phyloP scores from a whole-genome alignment of 805 yeast genomes.

The Wickerhamiella allomyrinae region DNA sequence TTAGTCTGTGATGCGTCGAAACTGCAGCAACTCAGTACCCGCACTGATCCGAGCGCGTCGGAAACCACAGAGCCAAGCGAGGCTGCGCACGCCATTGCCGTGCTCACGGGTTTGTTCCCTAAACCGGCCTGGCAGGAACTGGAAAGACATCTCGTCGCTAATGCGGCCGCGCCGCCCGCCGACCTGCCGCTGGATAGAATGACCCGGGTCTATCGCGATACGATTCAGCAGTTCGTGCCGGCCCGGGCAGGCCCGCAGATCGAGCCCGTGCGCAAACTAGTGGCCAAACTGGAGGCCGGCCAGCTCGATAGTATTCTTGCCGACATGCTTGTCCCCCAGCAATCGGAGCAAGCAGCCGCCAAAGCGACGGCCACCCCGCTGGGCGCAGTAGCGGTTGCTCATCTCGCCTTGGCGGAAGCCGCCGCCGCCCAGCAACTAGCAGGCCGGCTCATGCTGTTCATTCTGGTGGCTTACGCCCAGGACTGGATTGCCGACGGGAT shows the following conservation, averaged over 20 bases:
- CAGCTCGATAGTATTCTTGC: constrained; percentile 3
- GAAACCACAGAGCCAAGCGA: background rate
- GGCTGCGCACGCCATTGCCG: background rate
- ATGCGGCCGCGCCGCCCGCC: background rate
- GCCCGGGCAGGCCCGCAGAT: background rate
- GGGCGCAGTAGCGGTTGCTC: constrained; percentile 11
- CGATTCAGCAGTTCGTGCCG: constrained; percentile 8
- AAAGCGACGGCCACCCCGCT: constrained; percentile 3
- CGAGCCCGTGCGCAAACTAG: background rate
- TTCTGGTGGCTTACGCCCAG: constrained; percentile 12
- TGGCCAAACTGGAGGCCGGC: background rate
- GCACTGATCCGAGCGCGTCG: background rate
- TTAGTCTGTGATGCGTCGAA: background rate
- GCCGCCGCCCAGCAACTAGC: background rate
- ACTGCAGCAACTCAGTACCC: background rate
- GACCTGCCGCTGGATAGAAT: constrained; percentile 17
- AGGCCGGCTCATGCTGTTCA: background rate
- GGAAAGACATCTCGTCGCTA: constrained; percentile 1
- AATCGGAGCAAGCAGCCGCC: background rate
- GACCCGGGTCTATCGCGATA: constrained; percentile 6
- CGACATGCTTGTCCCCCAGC: background rate
- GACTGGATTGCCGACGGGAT: constrained; percentile 12
- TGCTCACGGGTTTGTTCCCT: background rate
- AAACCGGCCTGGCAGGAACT: background rate
- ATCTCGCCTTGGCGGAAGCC: background rate